Base-by-base conservation (phyloP, 2,329 filamentous ascomycete species). In the Colletotrichum chrysophilum region DNA sequence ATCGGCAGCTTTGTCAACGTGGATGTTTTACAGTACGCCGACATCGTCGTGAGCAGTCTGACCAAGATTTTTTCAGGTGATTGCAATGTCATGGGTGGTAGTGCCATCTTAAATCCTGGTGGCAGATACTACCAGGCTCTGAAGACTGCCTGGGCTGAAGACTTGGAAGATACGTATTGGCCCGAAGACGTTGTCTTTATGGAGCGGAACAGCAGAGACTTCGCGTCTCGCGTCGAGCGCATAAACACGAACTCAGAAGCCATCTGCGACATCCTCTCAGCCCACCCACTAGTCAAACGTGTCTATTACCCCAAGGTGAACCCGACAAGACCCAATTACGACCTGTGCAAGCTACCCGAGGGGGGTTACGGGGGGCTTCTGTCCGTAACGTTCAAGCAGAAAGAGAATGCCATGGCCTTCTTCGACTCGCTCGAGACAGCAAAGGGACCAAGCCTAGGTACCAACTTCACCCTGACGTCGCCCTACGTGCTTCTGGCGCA, bases 21-120 rank as follows among this genome's bases (percentile, higher is more conserved):
- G 80, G 95, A 98, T 82, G 95, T 99, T 5, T 90, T 99, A 7
- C 95, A 94, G 4, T 94, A 93, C 81, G 95, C 95, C 75, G 97
- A 99, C 84, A 89, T 98, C 18, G 95, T 98, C 7, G 96, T 98
- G 72, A 98, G 95, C 87, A 98, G 95, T 82, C 88, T 99, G 75
- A 98, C 97, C 65, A 99, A 99, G 84, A 94, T 98, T 70, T 99
- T 99, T 86, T 98, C 95, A 71, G 97, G 97, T 66, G 97, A 98
- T 85, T 97, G 95, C 84, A 98, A 99, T 84, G 97, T 99, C 79
- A 98, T 98, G 96, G 97, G 96, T 74, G 97, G 97, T 71, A 94
- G 93, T 78, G 86, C 89, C 61, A 91, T 93, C 70, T 82, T 93
- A 61, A 93, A 93, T 80, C 91, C 91, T 1, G 90, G 93, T 72